phyloP scores from a whole-genome alignment of 202 grass and related monocot genomes.

The Eragrostis tef region DNA sequence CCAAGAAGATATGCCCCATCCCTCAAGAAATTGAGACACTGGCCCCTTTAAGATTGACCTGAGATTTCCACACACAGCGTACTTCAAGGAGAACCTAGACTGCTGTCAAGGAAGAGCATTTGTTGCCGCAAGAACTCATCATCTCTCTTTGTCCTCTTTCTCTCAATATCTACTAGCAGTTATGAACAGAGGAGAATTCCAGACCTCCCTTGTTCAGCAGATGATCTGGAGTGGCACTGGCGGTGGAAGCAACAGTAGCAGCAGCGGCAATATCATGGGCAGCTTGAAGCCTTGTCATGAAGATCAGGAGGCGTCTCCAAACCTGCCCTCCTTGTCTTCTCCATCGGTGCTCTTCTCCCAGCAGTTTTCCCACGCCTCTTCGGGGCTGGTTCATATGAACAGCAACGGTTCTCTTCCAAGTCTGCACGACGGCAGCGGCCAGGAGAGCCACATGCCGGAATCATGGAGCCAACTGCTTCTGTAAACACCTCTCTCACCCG shows the following conservation, averaged over 20 bases:
- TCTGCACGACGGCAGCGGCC: constrained; percentile 47
- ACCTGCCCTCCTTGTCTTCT: constrained; percentile 63
- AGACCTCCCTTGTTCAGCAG: constrained; percentile 76
- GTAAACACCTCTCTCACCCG: constrained; percentile 49
- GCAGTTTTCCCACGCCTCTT: constrained; percentile 49
- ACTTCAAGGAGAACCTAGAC: constrained; percentile 7
- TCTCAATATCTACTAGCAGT: not conserved
- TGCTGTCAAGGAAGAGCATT: constrained; percentile 40
- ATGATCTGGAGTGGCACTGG: constrained; percentile 61
- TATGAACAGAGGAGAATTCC: constrained; percentile 62
- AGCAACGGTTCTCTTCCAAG: constrained; percentile 38
- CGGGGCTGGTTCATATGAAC: constrained; percentile 51
- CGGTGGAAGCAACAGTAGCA: not conserved
- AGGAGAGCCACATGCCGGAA: constrained; percentile 58
- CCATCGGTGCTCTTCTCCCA: constrained; percentile 61
- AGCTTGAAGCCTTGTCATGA: constrained; percentile 59
- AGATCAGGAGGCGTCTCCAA: constrained; percentile 56
- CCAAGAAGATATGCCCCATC: constrained; percentile 43
- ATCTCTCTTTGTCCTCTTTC: not conserved
- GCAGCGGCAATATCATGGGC: constrained; percentile 27
- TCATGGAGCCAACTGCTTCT: constrained; percentile 84
- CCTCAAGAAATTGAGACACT: constrained; percentile 45
- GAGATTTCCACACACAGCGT: constrained; percentile 40
- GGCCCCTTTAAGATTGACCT: constrained; percentile 55
- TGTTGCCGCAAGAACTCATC: constrained; percentile 23